Conservation (phyloP, 2,329 filamentous ascomycete species). For the Epichloe brachyelytri region DNA sequence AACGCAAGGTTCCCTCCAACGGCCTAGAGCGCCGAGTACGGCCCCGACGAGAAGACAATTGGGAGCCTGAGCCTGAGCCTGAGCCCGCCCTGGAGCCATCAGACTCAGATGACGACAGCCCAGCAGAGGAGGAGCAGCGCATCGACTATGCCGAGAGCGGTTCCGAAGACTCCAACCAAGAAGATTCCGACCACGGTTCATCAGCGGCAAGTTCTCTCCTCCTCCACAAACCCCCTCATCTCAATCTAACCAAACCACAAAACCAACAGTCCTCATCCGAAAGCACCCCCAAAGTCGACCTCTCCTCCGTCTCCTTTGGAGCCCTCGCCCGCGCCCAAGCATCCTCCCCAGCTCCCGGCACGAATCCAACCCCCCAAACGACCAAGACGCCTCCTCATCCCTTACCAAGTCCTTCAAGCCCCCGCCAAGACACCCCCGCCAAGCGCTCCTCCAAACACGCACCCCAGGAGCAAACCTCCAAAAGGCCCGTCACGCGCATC, state of each 20-base stretch:
- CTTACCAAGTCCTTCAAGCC: constrained; percentile 2
- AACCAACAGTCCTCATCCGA: neutral
- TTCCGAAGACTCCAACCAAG: constrained; percentile 17
- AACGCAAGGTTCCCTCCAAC: constrained; percentile 26
- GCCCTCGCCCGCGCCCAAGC: constrained; percentile 80
- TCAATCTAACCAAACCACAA: neutral
- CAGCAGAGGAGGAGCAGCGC: constrained; percentile 12
- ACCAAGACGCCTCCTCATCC: neutral
- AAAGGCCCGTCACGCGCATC: constrained; percentile 68
- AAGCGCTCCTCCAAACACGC: constrained; percentile 68
- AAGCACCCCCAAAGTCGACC: constrained; percentile 24
- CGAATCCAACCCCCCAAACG: constrained; percentile 12
- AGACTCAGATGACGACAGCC: constrained; percentile 16
- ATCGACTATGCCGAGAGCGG: constrained; percentile 16
- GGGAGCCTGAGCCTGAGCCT: constrained; percentile 22
- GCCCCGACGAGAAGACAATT: constrained; percentile 30
- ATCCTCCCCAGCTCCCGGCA: constrained; percentile 33
- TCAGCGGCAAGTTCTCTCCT: constrained; percentile 15
- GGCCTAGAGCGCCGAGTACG: constrained; percentile 31
- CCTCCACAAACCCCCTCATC: constrained; percentile 12
- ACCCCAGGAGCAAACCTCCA: constrained; percentile 69
- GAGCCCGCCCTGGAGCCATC: constrained; percentile 13
- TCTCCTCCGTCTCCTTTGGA: constrained; percentile 66
- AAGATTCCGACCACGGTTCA: constrained; percentile 15
- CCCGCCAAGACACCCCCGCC: neutral